Percentiles rank a stretch among this genome's conserved stretches.
phyloP scores from a whole-genome alignment of 2,329 filamentous ascomycete species.

The Pseudocercospora pini-densiflorae region DNA sequence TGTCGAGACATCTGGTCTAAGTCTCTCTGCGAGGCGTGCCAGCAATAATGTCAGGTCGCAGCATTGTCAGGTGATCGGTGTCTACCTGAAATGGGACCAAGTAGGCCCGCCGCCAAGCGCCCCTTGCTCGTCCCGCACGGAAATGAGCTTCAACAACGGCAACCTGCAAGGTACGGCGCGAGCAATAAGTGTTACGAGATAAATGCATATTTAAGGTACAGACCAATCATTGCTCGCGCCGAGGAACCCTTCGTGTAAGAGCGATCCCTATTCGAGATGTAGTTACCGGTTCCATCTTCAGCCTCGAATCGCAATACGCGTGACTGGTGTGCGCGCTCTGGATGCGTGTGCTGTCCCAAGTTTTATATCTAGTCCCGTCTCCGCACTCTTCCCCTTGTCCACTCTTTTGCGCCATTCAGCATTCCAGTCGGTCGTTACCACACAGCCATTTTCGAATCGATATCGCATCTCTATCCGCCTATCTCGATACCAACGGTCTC shows the following conservation, averaged over 20 bases:
- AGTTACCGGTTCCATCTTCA: conserved; percentile 14
- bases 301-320: conserved; percentile 3
- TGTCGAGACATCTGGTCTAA: too few species aligned
- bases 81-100: neutral
- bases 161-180: conserved; percentile 16
- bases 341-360: neutral
- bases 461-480: conserved; percentile 1
- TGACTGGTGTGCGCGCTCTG: neutral
- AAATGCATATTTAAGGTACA: neutral
- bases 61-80: neutral
- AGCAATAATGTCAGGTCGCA: neutral
- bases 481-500: neutral
- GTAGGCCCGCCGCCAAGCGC: neutral
- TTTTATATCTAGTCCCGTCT: neutral
- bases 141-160: conserved; percentile 17
- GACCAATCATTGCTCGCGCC: conserved; percentile 9
- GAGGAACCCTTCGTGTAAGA: neutral
- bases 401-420: neutral
- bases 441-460: neutral
- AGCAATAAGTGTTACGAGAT: conserved; percentile 14
- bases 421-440: conserved; percentile 10
- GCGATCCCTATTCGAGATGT: conserved; percentile 14
- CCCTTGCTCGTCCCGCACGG: conserved; percentile 2
- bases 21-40: neutral
- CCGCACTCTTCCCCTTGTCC: conserved; percentile 1